Percentiles rank a stretch among this genome's conserved stretches.
Conservation (phyloP, 352 stramenopile species). For the Phytopythium ostracodes region DNA sequence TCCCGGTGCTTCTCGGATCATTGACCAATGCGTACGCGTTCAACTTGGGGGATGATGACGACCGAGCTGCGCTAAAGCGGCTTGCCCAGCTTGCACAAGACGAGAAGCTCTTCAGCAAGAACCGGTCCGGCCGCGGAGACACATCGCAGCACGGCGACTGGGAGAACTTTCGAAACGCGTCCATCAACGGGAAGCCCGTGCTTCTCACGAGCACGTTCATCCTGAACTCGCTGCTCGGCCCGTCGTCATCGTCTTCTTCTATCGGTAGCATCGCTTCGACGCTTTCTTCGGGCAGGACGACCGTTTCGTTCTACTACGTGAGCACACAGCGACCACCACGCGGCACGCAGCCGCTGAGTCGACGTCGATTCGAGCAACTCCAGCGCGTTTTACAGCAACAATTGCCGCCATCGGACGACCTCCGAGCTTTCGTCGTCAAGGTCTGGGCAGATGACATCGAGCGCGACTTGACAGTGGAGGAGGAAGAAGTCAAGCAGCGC, state of each 20-base stretch:
- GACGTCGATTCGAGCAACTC: slow-evolving; percentile 55
- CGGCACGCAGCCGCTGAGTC: slow-evolving; percentile 43
- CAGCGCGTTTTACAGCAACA: slow-evolving; percentile 24
- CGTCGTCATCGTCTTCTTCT: slow-evolving; percentile 9
- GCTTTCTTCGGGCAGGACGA: neutral
- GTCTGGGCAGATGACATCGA: neutral
- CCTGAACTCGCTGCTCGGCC: slow-evolving; percentile 54
- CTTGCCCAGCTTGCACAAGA: slow-evolving; percentile 65
- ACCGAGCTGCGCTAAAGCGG: slow-evolving; percentile 46
- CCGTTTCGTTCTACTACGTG: slow-evolving; percentile 76
- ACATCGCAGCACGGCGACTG: slow-evolving; percentile 86
- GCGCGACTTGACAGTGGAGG: neutral
- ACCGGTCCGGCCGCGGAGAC: slow-evolving; percentile 40
- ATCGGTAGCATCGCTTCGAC: neutral
- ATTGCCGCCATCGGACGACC: neutral
- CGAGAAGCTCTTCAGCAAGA: slow-evolving; percentile 68
- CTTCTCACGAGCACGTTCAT: slow-evolving; percentile 69
- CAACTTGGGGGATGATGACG: slow-evolving; percentile 32
- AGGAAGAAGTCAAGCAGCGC: slow-evolving; percentile 7
- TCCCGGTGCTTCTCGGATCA: slow-evolving; percentile 61
- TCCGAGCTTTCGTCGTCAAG: neutral
- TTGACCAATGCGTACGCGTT: slow-evolving; percentile 67
- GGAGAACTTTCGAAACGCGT: slow-evolving; percentile 88
- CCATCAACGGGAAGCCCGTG: slow-evolving; percentile 49
- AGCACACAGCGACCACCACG: slow-evolving; percentile 68